A percentile compares a stretch with the other conserved stretches of the same genome.
Evolutionary conservation across 352 stramenopile species (phyloP).

Genomic region (Phytophthora pinifolia): DNA sequence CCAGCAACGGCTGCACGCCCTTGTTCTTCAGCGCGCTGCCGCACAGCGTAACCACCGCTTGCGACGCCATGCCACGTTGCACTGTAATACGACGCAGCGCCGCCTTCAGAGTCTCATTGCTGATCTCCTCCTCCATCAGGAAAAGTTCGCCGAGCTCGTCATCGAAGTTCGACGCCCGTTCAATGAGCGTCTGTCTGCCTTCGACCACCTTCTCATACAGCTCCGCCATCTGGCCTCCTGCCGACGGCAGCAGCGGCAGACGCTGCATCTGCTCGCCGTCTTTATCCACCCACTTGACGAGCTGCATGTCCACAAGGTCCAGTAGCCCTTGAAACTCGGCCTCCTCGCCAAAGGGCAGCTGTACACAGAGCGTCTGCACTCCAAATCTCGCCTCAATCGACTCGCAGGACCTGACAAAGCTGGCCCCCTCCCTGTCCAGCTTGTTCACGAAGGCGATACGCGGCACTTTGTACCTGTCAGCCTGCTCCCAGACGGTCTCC

Average conservation of each 20-base stretch:
- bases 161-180: constrained; percentile 66
- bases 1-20: constrained; percentile 96
- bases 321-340: constrained; percentile 63
- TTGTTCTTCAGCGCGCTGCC: constrained; percentile 84
- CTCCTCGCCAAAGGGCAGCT: constrained; percentile 68
- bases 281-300: constrained; percentile 65
- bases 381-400: constrained; percentile 63
- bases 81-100: constrained; percentile 71
- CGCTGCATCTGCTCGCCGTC: constrained; percentile 56
- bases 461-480: constrained; percentile 76
- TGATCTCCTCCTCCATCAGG: constrained; percentile 66
- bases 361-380: constrained; percentile 60
- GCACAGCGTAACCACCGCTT: constrained; percentile 55
- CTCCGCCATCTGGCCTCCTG: constrained; percentile 49
- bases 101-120: constrained; percentile 44
- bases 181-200: constrained; percentile 62
- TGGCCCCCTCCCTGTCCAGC: constrained; percentile 94
- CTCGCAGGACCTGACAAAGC: constrained; percentile 90
- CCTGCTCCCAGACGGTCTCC: constrained; percentile 86
- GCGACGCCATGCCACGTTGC: constrained; percentile 38
- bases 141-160: constrained; percentile 76
- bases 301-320: constrained; percentile 68
- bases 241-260: constrained; percentile 46
- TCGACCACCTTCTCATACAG: constrained; percentile 41
- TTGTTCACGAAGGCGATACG: constrained; percentile 98